Conservation (phyloP, 768 basidiomycete genomes). For the Rhodotorula kratochvilovae region DNA sequence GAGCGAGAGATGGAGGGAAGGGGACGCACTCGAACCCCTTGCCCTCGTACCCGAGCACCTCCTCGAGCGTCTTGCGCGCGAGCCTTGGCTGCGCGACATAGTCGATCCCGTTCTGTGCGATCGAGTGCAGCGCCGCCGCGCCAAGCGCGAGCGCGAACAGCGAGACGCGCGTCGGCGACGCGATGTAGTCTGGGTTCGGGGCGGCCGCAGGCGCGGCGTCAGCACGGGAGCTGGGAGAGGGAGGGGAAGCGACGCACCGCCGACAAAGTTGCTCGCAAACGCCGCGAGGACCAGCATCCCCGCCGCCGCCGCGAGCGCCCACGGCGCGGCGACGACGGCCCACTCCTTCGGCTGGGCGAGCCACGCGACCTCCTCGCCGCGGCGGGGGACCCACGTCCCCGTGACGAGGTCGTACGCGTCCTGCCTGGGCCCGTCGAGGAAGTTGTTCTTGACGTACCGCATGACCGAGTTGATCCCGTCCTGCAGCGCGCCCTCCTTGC, state of each 20-base stretch:
- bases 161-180: slow-evolving; percentile 73
- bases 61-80: slow-evolving; percentile 58
- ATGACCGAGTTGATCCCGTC: slow-evolving; percentile 78
- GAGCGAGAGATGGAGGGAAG: not conserved
- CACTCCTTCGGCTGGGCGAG: slow-evolving; percentile 3
- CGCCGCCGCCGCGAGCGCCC: slow-evolving; percentile 48
- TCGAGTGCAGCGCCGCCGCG: slow-evolving; percentile 61
- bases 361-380: slow-evolving; percentile 15
- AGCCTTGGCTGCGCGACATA: slow-evolving; percentile 94
- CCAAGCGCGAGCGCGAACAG: slow-evolving; percentile 68
- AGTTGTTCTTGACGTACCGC: slow-evolving; percentile 92
- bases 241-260: slow-evolving; percentile 19
- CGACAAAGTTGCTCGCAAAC: slow-evolving; percentile 22
- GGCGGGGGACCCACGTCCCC: slow-evolving; percentile 81
- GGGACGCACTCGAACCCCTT: slow-evolving; percentile 37
- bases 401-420: slow-evolving; percentile 94
- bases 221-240: not conserved
- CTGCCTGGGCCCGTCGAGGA: slow-evolving; percentile 89
- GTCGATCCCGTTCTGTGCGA: slow-evolving; percentile 78
- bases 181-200: slow-evolving; percentile 10
- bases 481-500: slow-evolving; percentile 69
- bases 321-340: slow-evolving; percentile 2
- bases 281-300: slow-evolving; percentile 81
- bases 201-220: no score
- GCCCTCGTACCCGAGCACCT: slow-evolving; percentile 80